Evolutionary conservation across 176 grass and related monocot species (phyloP).

Genomic region (Phyllostachys edulis): DNA sequence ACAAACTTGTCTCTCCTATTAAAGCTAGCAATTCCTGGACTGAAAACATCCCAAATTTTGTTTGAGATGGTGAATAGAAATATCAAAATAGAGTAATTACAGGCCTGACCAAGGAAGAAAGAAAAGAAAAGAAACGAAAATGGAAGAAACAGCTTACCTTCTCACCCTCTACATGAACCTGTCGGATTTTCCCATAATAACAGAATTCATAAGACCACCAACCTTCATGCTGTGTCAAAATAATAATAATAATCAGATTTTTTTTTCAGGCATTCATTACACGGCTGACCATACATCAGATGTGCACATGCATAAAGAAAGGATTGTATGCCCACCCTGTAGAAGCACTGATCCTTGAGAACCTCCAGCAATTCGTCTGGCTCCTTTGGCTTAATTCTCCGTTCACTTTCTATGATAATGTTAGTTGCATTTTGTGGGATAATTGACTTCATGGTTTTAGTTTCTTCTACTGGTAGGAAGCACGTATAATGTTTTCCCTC

Average conservation of each 20-base stretch:
- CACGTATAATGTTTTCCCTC: slow-evolving; percentile 70
- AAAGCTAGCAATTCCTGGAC: slow-evolving; percentile 28
- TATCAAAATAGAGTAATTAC: background rate
- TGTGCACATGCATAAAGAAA: slow-evolving; percentile 1
- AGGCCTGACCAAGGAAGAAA: background rate
- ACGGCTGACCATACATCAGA: background rate
- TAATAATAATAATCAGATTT: background rate
- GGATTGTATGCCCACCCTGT: slow-evolving; percentile 53
- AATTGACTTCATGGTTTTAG: slow-evolving; percentile 62
- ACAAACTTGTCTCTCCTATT: slow-evolving; percentile 10
- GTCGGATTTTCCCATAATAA: slow-evolving; percentile 70
- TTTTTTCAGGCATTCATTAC: background rate
- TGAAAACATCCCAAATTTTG: background rate
- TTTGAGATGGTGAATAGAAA: background rate
- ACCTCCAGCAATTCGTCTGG: slow-evolving; percentile 87
- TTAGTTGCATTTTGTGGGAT: slow-evolving; percentile 80
- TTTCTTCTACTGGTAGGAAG: slow-evolving; percentile 81
- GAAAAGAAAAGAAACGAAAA: background rate
- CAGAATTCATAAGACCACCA: slow-evolving; percentile 99
- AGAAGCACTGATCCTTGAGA: slow-evolving; percentile 83
- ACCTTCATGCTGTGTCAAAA: slow-evolving; percentile 58
- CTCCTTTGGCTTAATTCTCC: slow-evolving; percentile 73
- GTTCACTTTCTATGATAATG: slow-evolving; percentile 75
- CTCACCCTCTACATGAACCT: slow-evolving; percentile 75
- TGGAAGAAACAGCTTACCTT: slow-evolving; percentile 39